Evolutionary conservation across 1,139 yeast genomes (phyloP).

Genomic region (Taphrina betulina): DNA sequence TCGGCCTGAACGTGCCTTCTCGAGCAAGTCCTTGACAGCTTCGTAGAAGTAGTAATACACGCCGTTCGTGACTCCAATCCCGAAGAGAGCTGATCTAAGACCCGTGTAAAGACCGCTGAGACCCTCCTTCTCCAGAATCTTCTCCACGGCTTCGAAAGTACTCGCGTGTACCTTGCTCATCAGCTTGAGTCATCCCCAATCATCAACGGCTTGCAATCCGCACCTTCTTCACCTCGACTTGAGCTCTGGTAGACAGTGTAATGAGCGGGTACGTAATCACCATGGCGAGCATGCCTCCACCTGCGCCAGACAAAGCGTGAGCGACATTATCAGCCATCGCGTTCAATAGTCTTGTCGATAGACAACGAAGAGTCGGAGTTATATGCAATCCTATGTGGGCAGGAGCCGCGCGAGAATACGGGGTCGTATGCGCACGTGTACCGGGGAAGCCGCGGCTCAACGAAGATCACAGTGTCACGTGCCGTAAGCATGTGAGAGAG

Average conservation of each 20-base stretch:
- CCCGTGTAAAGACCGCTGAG: slow-evolving; percentile 75
- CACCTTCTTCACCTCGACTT: slow-evolving; percentile 36
- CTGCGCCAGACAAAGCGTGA: slow-evolving; percentile 90
- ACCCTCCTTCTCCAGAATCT: slow-evolving; percentile 64
- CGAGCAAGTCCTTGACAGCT: slow-evolving; percentile 58
- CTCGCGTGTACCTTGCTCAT: slow-evolving; percentile 36
- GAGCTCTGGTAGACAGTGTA: slow-evolving; percentile 45
- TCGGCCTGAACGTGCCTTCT: slow-evolving; percentile 44
- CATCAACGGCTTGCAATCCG: slow-evolving; percentile 41
- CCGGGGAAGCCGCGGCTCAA: too few relatives aligned
- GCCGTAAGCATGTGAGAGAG: too few relatives aligned
- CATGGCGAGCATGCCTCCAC: slow-evolving; percentile 88
- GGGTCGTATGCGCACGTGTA: too few relatives aligned
- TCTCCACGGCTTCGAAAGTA: slow-evolving; percentile 47
- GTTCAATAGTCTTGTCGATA: not conserved
- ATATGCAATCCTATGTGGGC: too few relatives aligned
- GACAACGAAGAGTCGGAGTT: not conserved
- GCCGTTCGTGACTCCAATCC: slow-evolving; percentile 81
- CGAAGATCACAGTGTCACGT: too few relatives aligned
- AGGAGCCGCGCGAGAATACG: too few relatives aligned
- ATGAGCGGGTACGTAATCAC: slow-evolving; percentile 61
- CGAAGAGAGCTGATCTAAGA: slow-evolving; percentile 80
- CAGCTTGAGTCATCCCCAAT: slow-evolving; percentile 40
- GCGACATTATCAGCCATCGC: slow-evolving; percentile 50
- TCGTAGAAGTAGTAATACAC: slow-evolving; percentile 90